Evolutionary conservation across 306 rosid species (phyloP).

Genomic region (Vigna hirtella): DNA sequence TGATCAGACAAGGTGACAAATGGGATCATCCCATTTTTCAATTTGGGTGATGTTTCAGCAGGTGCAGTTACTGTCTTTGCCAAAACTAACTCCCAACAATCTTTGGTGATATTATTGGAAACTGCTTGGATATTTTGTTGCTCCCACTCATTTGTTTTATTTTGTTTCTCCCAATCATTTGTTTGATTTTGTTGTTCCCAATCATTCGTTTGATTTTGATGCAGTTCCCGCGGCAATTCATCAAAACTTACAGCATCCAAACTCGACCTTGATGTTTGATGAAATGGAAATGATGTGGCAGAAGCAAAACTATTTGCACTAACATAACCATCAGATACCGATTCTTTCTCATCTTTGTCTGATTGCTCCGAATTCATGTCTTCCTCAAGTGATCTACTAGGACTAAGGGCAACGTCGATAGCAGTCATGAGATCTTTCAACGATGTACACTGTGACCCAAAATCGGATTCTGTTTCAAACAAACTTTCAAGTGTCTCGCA

Average conservation of each 20-base stretch:
- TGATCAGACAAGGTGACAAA: conserved; percentile 42
- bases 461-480: conserved; percentile 50
- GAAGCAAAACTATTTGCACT: conserved; percentile 44
- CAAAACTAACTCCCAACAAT: conserved; percentile 72
- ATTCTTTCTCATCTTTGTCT: conserved; percentile 46
- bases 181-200: conserved; percentile 6
- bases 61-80: conserved; percentile 47
- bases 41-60: conserved; percentile 9
- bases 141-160: conserved; percentile 4
- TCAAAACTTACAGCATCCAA: conserved; percentile 42
- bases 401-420: conserved; percentile 49
- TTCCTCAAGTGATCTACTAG: conserved; percentile 46
- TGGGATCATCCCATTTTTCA: conserved; percentile 42
- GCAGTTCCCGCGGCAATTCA: conserved; percentile 33
- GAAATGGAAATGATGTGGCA: conserved; percentile 12
- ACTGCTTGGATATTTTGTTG: neutral
- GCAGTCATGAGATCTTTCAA: conserved; percentile 65
- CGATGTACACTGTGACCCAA: conserved; percentile 57
- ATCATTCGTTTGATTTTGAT: neutral
- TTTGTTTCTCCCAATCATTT: conserved; percentile 12
- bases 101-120: conserved; percentile 5
- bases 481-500: conserved; percentile 45
- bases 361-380: conserved; percentile 41
- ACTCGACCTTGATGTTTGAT: conserved; percentile 36
- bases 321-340: conserved; percentile 40